Evolutionary conservation across 495 filamentous ascomycete species (phyloP), one percentile per base, ranked within the genome.

Genomic region (Letharia lupina): DNA sequence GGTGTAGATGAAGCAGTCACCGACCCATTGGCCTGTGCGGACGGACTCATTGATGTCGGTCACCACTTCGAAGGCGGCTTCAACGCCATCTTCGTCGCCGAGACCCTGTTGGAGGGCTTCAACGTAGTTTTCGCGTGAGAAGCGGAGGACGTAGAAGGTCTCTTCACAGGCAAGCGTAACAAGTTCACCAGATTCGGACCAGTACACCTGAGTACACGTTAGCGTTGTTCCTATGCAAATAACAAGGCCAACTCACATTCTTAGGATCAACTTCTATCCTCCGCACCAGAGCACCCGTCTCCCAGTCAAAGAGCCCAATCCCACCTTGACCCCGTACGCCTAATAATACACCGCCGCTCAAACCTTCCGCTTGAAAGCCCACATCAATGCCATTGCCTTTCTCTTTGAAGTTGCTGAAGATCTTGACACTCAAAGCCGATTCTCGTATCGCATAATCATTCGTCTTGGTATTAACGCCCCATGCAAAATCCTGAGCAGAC

Each of bases 1-100:
- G 39, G 94, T 97, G 81, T 98, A 99, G 73, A 98, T 93, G 81
- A 99, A 94, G 78, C 93, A 96, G 76, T 99, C 94, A 35, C 94
- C 94, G 65, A 99, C 88, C 94, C 94, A 99, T 78, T 94, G 87
- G 57, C 91, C 94, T n/a, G 95, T 96, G 59, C 90, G 87, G 56
- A 98, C 90, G 68, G 83, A 88, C 78, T 98, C 95, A 66, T 90
- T 92, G 75, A 97, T 91, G 73, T 97, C 94, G 33, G 91, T 95
- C 60, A 97, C 87, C 45, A 96, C 87, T 69, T 97, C 94, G 71
- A 98, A 96, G 31, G 94, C 94, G n/a, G 91, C 84, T 78, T 98
- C 95, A 52, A 97, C 95, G 58, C 94, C 94, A 77, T 98, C 95
- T 63, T 98, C 95, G 65, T 97, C 92, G 35, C 91, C 86, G 66